A percentile compares a stretch with the other conserved stretches of the same genome.
Evolutionary conservation across 345 rosid species (phyloP).

Genomic region (Acer campestre): DNA sequence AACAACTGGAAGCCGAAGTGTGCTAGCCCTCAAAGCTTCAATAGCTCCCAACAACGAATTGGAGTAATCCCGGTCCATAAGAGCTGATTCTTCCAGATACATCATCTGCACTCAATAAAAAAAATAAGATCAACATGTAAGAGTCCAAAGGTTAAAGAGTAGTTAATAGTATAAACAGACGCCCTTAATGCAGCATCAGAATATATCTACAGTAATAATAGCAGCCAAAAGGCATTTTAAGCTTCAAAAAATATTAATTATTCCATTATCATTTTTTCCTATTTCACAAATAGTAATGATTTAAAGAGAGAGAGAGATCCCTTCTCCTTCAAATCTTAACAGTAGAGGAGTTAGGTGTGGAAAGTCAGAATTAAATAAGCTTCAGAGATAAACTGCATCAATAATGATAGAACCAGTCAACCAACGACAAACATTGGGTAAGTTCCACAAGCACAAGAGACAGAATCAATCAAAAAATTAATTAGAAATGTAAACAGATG

Average conservation of each 20-base stretch:
- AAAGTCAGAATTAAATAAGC: background rate
- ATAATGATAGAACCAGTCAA: background rate
- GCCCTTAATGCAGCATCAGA: background rate
- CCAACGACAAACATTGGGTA: background rate
- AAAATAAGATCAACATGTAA: constrained; percentile 7
- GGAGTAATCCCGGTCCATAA: constrained; percentile 58
- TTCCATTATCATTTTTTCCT: background rate
- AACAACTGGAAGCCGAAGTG: constrained; percentile 84
- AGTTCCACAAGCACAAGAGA: background rate
- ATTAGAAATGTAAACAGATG: constrained; percentile 17
- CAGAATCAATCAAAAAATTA: background rate
- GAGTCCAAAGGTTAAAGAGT: background rate
- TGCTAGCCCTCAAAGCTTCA: constrained; percentile 81
- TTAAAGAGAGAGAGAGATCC: background rate
- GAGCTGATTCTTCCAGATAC: constrained; percentile 65
- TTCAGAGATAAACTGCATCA: background rate
- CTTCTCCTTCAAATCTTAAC: background rate
- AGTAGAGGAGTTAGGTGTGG: background rate
- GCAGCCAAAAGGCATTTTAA: background rate
- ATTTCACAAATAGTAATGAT: background rate
- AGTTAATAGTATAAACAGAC: background rate
- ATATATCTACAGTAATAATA: background rate
- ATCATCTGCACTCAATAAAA: constrained; percentile 49
- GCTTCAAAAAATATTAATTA: background rate
- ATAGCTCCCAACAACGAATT: constrained; percentile 72